Evolutionary conservation across 306 rosid genomes (phyloP).

Genomic region (Luffa acutangula): DNA sequence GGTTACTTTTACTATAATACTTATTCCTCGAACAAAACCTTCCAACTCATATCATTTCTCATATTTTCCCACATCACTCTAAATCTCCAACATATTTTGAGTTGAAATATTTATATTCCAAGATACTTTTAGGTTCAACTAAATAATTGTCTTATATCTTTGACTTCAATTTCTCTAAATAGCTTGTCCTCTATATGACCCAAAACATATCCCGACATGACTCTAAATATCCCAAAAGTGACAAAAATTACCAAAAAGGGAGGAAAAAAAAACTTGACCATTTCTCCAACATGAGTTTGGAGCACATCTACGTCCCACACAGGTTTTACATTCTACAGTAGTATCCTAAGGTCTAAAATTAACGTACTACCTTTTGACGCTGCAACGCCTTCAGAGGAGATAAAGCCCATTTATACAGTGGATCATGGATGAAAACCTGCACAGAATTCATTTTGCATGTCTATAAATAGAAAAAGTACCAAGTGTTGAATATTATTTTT

Average conservation of each 20-base stretch:
- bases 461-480: slow-evolving; percentile 4
- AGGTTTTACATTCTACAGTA: neutral
- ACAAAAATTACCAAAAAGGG: neutral
- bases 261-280: neutral
- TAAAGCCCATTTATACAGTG: slow-evolving; percentile 91
- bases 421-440: slow-evolving; percentile 95
- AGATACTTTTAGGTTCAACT: neutral
- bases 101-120: neutral
- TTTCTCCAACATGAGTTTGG: neutral
- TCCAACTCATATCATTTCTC: neutral
- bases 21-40: neutral
- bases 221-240: neutral
- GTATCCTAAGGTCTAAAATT: neutral
- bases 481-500: neutral
- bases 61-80: neutral
- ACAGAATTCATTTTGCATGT: slow-evolving; percentile 15
- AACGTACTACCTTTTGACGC: slow-evolving; percentile 72
- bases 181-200: neutral
- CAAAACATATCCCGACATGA: neutral
- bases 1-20: too few relatives aligned
- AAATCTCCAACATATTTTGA: neutral
- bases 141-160: neutral
- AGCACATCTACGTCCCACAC: neutral
- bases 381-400: slow-evolving; percentile 94
- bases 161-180: neutral